These are phyloP conservation scores for Aspergillus japonicus DNA, from an alignment of 2,329 filamentous ascomycete species.

Conservation along the genomic window DNA sequence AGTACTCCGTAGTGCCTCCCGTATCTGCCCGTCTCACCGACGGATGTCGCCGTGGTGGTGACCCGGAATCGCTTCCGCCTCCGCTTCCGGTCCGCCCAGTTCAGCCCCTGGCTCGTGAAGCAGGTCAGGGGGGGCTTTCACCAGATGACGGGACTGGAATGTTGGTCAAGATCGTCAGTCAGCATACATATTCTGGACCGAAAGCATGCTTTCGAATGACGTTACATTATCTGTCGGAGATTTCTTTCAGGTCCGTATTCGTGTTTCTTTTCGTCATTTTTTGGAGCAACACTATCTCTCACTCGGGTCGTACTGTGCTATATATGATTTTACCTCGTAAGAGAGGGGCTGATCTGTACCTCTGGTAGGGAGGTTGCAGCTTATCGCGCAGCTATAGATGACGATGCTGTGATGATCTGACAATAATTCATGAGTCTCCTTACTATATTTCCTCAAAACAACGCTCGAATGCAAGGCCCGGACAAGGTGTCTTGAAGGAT, in stretches of 20 bases:
- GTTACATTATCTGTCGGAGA: not conserved
- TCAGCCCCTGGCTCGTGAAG: not conserved
- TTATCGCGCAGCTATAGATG: not conserved
- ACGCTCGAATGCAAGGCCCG: not conserved
- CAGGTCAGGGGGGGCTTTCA: not conserved
- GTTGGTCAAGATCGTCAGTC: not conserved
- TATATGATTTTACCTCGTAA: too few species aligned
- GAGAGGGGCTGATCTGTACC: too few species aligned
- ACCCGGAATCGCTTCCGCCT: constrained; percentile 16
- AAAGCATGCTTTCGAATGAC: too few species aligned
- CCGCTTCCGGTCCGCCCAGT: constrained; percentile 10
- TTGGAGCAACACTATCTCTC: too few species aligned
- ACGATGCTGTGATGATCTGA: too few species aligned
- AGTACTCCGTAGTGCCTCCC: not conserved
- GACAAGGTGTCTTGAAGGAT: not conserved
- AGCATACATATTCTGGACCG: not conserved
- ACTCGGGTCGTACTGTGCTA: too few species aligned
- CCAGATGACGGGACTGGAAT: not conserved
- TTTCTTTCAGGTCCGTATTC: not conserved
- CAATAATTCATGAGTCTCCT: not conserved
- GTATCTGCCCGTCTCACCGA: not conserved
- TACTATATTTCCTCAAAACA: not conserved
- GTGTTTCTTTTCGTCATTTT: too few species aligned
- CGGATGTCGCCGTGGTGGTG: not conserved
- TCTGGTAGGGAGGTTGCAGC: not conserved